Evolutionary conservation across 371 early-diverging fungal species (phyloP).

Genomic region (Mortierella sp.): DNA sequence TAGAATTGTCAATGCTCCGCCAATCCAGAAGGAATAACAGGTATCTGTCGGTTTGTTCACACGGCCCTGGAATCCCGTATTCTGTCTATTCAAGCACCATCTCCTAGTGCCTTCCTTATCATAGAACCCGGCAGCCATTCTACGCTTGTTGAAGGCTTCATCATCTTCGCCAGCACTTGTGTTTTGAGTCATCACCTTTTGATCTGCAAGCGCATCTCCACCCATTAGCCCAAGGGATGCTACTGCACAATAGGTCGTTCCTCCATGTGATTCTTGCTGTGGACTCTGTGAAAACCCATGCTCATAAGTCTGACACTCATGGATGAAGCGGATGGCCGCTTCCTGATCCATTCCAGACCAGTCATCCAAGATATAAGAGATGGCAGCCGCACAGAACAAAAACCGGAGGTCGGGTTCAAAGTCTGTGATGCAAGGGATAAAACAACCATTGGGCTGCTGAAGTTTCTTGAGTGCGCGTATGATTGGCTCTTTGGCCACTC

Average conservation of each 20-base stretch:
- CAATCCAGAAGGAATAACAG: constrained; percentile 99
- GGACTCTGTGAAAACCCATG: constrained; percentile 85
- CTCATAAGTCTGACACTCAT: constrained; percentile 80
- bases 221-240: constrained; percentile 85
- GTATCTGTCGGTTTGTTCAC: constrained; percentile 93
- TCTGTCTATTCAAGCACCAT: constrained; percentile 87
- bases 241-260: constrained; percentile 91
- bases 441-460: constrained; percentile 63
- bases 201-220: constrained; percentile 51
- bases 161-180: constrained; percentile 10
- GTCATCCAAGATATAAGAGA: constrained; percentile 86
- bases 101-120: constrained; percentile 67
- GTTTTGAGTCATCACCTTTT: constrained; percentile 19
- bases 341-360: constrained; percentile 84
- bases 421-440: constrained; percentile 33
- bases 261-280: constrained; percentile 91
- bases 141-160: constrained; percentile 19
- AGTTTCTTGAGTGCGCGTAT: constrained; percentile 60
- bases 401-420: constrained; percentile 91
- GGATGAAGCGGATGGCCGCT: constrained; percentile 72
- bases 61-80: constrained; percentile 93
- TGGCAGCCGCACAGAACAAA: constrained; percentile 88
- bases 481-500: constrained; percentile 82
- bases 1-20: constrained; percentile 80
- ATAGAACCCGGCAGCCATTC: constrained; percentile 59